phyloP scores from a whole-genome alignment of 768 basidiomycete species.

The Kwoniella europaea region DNA sequence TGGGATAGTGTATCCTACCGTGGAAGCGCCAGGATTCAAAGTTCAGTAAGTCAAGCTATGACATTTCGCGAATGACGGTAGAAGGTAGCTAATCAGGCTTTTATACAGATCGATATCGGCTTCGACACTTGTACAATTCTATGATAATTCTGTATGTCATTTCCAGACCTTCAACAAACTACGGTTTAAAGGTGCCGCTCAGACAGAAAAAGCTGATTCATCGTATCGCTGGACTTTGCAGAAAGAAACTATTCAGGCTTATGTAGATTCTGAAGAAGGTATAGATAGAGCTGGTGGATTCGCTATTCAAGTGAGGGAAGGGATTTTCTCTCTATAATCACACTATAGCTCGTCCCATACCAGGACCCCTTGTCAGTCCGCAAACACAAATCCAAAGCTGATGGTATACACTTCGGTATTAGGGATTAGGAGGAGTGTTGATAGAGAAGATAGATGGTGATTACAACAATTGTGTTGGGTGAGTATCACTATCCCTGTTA shows the following conservation, averaged over 20 bases:
- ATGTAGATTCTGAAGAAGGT: conserved; percentile 84
- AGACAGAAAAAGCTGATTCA: background rate
- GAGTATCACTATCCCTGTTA: background rate
- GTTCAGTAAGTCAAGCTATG: conserved; percentile 44
- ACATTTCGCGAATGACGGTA: background rate
- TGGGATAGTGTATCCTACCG: conserved; percentile 50
- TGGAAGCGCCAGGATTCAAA: conserved; percentile 57
- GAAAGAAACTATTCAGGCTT: conserved; percentile 68
- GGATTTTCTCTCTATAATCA: conserved; percentile 58
- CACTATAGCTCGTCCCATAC: too few relatives aligned
- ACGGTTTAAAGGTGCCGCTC: background rate
- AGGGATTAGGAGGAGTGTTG: conserved; percentile 77
- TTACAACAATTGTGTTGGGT: conserved; percentile 81
- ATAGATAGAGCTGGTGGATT: conserved; percentile 90
- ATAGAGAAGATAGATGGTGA: conserved; percentile 86
- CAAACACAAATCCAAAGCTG: too few relatives aligned
- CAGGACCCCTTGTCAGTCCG: background rate
- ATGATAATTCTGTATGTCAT: conserved; percentile 51
- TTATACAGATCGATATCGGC: conserved; percentile 51
- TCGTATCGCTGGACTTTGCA: conserved; percentile 13
- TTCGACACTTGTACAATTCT: conserved; percentile 53
- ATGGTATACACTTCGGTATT: too few relatives aligned
- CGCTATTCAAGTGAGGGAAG: conserved; percentile 75
- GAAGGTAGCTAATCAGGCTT: conserved; percentile 1
- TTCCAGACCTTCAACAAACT: background rate